These are phyloP conservation scores for Fusarium piperis DNA, from an alignment of 2,329 filamentous ascomycete species.

Conservation along the genomic window DNA sequence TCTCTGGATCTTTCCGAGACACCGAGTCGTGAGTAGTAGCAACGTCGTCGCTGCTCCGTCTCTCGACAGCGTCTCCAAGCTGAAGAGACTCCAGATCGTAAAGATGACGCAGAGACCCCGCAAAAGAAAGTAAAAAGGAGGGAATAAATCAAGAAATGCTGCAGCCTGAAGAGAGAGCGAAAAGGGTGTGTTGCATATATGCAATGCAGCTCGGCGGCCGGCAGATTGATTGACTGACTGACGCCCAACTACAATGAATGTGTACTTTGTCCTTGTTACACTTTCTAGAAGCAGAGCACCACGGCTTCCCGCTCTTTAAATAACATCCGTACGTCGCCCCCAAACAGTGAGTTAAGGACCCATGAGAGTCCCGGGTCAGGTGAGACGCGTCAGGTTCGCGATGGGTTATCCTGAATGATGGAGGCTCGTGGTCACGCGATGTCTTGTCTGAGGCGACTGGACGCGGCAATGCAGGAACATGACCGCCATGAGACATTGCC, in stretches of 20 bases:
- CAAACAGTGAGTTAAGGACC: not conserved
- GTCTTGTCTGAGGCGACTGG: not conserved
- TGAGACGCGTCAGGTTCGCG: conserved; percentile 36
- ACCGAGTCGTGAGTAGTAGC: conserved; percentile 25
- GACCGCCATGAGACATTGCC: conserved; percentile 31
- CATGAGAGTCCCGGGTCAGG: conserved; percentile 27
- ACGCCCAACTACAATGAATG: not conserved
- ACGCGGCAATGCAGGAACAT: conserved; percentile 34
- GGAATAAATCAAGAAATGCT: not conserved
- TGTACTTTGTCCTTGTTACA: conserved; percentile 8
- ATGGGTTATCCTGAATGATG: conserved; percentile 33
- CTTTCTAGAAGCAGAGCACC: conserved; percentile 1
- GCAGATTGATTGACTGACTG: conserved; percentile 2
- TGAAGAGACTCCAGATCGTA: conserved; percentile 27
- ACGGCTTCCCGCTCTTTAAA: conserved; percentile 22
- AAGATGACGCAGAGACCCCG: not conserved
- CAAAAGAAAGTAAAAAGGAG: not conserved
- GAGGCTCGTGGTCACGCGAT: conserved; percentile 24
- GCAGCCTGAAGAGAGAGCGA: not conserved
- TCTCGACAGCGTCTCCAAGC: conserved; percentile 22
- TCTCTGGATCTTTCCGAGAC: conserved; percentile 9
- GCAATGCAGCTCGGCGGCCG: conserved; percentile 15
- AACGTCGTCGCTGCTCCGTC: conserved; percentile 18
- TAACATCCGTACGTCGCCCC: not conserved
- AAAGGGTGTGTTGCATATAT: conserved; percentile 26